Evolutionary conservation across 805 yeast genomes (phyloP), one percentile per base, ranked within the genome.

Genomic region (Diddensiella transvaalensis): DNA sequence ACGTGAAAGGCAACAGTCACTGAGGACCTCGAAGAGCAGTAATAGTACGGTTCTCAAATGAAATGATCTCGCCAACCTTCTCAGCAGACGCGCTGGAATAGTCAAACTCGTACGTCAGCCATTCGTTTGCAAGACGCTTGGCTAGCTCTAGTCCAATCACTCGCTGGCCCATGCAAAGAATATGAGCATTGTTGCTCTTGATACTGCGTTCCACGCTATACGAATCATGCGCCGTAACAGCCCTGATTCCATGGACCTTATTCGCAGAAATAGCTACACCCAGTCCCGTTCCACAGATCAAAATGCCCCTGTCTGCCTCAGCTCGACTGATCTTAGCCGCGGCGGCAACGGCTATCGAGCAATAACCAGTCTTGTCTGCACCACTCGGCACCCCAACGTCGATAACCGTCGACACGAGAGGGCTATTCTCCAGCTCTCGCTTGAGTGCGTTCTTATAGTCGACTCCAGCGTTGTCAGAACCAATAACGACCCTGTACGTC

Each of bases 181-280:
- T 64, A 50, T 73, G 78, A 48, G 74, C 68, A 54, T 73, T 63
- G 55, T 73, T 73, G 18, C 72, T 65, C 18, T 71, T 62, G 23
- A 73, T 71, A 29, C 72, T 65, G 47, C 78, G 61, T 56, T 73
- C 78, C 18, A 73, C 77, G 36, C 72, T 65, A 61, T 72, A 73
- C 3, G 73, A 66, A 54, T 73, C 77, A 49, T 73, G 77, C 3
- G 77, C 77, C 19, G 77, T 73, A 6, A 70, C 77, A 1, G 77
- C 77, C 40, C 77, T 60, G 46, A 73, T 72, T 8, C 77, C 77
- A 2, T 63, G 56, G 18, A 73, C 78, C 54, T 73, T 73, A 60
- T 73, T 74, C 11, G 78, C 77, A 33, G 72, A 61, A 43, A 74
- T 66, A 11, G 76, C 76, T n/a, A 74, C 77, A 0, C 78, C 78